Base-by-base conservation (phyloP, 768 basidiomycete species). In the Thelephora aurantiotincta region DNA sequence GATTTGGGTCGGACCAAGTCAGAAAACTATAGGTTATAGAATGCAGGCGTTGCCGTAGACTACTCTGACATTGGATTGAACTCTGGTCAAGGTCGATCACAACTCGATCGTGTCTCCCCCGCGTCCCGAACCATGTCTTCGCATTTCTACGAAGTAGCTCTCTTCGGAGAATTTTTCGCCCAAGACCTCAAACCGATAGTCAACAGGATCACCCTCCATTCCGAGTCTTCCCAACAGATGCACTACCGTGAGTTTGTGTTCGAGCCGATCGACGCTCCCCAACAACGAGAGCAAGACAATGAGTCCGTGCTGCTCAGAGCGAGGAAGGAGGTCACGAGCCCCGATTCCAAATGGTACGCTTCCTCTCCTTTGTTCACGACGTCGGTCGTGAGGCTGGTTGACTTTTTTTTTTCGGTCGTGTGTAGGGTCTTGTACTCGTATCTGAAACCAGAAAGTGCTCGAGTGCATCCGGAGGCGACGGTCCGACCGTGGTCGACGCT, bases 401-500 rank as follows among this genome's bases (percentile, higher is more conserved):
- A 44, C 43, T 6, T 12, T 5, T 41, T 33, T 6, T 12, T 5
- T 41, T 33, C 7, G 5, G 11, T n/a, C 16, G 33, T 14, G 49
- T 16, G 34, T 52, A 88, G 84, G 86, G 68, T 78, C 7, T 61
- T 91, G 13, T 86, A 80, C 59, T 84, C 86, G 19, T 85, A 82
- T 59, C 66, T 87, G 48, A 87, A 86, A 59, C 86, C 88, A 45
- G 87, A 90, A 60, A 80, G 82, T n/a, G 78, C 77, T 11, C 75
- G 86, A 41, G 79, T 81, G 13, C 82, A 89, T 54, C 86, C 87
- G 9, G 85, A 89, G 58, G 85, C 86, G 1, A 91, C 88, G 2
- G 87, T 91, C 43, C 73, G 87, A 44, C 84, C 88, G 9, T 89
- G 87, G 80, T 80, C 84, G 12, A 81, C 76, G 30, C 82, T 79